Evolutionary conservation across 345 rosid genomes (phyloP), one percentile per base, ranked within the genome.

Genomic region (Euphorbia peplus): DNA sequence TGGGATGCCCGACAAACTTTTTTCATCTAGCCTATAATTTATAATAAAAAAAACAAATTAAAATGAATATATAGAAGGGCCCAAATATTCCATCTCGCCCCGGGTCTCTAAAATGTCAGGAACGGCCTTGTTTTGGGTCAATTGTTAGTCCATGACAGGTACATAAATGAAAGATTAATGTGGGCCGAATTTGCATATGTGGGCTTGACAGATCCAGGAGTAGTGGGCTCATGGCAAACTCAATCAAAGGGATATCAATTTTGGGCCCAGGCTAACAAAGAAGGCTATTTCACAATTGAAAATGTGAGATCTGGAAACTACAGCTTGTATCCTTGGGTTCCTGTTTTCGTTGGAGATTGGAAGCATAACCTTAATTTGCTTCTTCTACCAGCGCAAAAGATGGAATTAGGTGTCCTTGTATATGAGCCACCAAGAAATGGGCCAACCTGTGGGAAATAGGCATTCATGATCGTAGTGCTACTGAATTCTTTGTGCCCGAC

Each of bases 171-270:
- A 24, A 60, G 53, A 11, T 60, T 63, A 16, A 13, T 78, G 68
- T 69, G 70, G 72, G 91, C 82, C 3, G 19, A 24, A 16, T 81
- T 65, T 26, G 97, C 93, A 39, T 82, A 73, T 74, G 90, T 89
- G 61, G 97, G 96, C 9, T 76, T 93, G 86, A 96, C 97, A 58
- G n/a, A 69, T 9, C 88, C 87, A 9, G 97, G 97, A 60, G 67
- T 80, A n/a, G 83, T 46, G 52, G 96, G 97, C 71, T 89, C 97
- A 22, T 93, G 97, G 97, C 95, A 93, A 83, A 81, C 70, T 28
- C 90, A 93, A 28, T 69, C 80, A 66, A 86, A 89, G 99, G 98
- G 93, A 41, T 90, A 95, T 76, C 99, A 95, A 32, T 95, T 91
- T 58, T 95, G 98, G 98, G 76, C 82, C 25, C 61, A 54, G 80